Conservation (phyloP, 2,329 filamentous ascomycete species). For the Aspergillus hiratsukae region DNA sequence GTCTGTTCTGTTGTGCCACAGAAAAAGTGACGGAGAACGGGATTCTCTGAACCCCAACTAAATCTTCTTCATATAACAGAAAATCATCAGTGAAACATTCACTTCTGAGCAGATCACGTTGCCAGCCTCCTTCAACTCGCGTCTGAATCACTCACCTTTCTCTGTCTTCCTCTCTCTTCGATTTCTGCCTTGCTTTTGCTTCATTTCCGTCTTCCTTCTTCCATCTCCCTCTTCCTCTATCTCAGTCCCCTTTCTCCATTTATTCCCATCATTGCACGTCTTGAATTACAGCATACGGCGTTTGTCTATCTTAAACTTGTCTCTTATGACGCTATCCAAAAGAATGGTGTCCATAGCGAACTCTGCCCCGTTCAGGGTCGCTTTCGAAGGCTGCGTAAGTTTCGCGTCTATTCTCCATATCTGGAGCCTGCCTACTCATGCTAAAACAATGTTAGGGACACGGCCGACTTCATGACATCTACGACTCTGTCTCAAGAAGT, state of each 20-base stretch:
- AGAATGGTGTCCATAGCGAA: constrained; percentile 6
- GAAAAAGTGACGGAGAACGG: background rate
- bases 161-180: constrained; percentile 8
- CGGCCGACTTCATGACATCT: constrained; percentile 87
- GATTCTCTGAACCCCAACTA: background rate
- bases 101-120: background rate
- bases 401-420: background rate
- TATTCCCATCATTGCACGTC: background rate
- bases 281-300: background rate
- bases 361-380: constrained; percentile 57
- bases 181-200: background rate
- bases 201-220: background rate
- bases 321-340: background rate
- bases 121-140: constrained; percentile 2
- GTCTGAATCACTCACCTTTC: constrained; percentile 3
- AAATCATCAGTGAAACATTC: background rate
- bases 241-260: background rate
- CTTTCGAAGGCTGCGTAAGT: constrained; percentile 80
- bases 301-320: background rate
- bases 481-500: constrained; percentile 67
- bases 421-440: constrained; percentile 8
- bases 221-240: background rate
- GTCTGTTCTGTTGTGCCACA: background rate
- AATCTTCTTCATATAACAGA: background rate
- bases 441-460: constrained; percentile 61